Conservation (phyloP, 139 green algal genomes). For the Coccomyxa sp. region DNA sequence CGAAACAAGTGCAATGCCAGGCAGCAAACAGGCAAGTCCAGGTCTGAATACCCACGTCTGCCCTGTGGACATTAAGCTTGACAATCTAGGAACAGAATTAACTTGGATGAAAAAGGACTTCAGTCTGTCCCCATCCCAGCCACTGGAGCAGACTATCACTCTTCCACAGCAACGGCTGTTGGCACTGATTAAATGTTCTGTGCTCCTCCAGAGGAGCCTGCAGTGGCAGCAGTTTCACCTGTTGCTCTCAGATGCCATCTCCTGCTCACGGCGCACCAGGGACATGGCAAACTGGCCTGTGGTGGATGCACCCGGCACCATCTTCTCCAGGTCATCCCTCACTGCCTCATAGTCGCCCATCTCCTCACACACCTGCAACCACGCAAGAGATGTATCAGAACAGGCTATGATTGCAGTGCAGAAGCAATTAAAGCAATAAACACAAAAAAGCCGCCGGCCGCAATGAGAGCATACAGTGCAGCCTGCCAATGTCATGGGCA, state of each 20-base stretch:
- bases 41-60: not conserved
- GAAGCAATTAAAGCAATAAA: not conserved
- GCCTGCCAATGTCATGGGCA: not conserved
- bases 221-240: not conserved
- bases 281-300: not conserved
- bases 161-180: not conserved
- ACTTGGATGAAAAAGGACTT: too few species aligned
- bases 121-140: too few species aligned
- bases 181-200: not conserved
- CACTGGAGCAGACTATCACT: not conserved
- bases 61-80: too few species aligned
- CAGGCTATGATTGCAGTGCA: not conserved
- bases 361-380: constrained; percentile 11
- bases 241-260: not conserved
- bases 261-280: not conserved
- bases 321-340: not conserved
- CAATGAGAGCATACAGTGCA: not conserved
- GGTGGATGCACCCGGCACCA: not conserved
- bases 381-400: not conserved
- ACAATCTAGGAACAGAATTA: too few species aligned
- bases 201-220: too few species aligned
- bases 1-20: not conserved
- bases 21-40: not conserved
- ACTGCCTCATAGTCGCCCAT: not conserved
- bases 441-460: not conserved